Percentiles rank a stretch among this genome's conserved stretches.
Conservation (phyloP, 371 early-diverging fungal genomes). For the Paraphysoderma sedebokerense region DNA sequence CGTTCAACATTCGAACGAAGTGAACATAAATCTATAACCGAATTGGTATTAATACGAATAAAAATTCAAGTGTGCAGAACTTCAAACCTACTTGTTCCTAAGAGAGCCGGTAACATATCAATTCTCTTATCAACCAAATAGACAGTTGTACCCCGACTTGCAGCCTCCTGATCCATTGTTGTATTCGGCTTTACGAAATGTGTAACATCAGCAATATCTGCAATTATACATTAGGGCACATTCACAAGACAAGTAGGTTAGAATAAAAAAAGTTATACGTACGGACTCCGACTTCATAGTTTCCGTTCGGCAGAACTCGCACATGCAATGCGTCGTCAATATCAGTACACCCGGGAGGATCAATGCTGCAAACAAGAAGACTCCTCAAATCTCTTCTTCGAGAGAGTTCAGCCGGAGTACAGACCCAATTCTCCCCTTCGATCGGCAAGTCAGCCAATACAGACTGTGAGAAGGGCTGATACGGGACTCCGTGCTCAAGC, state of each 20-base stretch:
- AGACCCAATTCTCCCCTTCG: conserved; percentile 76
- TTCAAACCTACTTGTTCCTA: conserved; percentile 52
- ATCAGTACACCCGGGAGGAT: conserved; percentile 99
- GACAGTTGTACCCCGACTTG: conserved; percentile 80
- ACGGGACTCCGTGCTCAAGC: conserved; percentile 89
- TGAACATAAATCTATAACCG: conserved; percentile 60
- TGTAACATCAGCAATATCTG: conserved; percentile 97
- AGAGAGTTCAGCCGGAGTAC: conserved; percentile 40
- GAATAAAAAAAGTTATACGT: conserved; percentile 22
- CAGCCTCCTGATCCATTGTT: conserved; percentile 77
- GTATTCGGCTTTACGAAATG: conserved; percentile 77
- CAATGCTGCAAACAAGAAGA: conserved; percentile 87
- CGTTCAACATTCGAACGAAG: conserved; percentile 79
- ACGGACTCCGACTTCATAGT: conserved; percentile 75
- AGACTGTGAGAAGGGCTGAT: conserved; percentile 71
- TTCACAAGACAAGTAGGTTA: no score
- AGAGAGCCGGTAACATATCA: conserved; percentile 85
- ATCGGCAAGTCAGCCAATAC: conserved; percentile 61
- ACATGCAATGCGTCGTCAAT: conserved; percentile 99
- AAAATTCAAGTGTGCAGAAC: not conserved
- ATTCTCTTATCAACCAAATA: conserved; percentile 91
- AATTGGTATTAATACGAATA: not conserved
- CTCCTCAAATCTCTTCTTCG: conserved; percentile 65
- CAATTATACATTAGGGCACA: not conserved
- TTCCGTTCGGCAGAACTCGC: conserved; percentile 62